These are phyloP conservation scores for Cytospora paraplurivora DNA, from an alignment of 2,329 filamentous ascomycete species.

Conservation along the genomic window DNA sequence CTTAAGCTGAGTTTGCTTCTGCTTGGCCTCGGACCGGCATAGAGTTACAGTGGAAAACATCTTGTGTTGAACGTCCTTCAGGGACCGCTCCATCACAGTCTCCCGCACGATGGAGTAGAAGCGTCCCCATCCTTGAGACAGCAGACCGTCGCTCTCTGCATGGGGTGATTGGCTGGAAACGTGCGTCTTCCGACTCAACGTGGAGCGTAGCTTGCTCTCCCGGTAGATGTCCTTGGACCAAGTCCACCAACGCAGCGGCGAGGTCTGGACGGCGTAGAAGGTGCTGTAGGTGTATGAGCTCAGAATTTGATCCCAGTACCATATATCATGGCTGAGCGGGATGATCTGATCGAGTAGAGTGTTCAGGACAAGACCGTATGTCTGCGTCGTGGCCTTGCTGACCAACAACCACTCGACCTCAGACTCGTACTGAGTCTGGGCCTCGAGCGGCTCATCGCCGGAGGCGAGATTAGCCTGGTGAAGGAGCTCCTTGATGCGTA, in stretches of 20 bases:
- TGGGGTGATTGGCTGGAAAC: slow-evolving; percentile 23
- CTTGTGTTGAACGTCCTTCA: slow-evolving; percentile 69
- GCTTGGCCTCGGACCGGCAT: slow-evolving; percentile 71
- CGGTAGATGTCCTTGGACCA: slow-evolving; percentile 71
- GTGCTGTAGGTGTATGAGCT: slow-evolving; percentile 76
- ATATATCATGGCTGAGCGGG: slow-evolving; percentile 81
- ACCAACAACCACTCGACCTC: slow-evolving; percentile 90
- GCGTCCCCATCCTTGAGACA: slow-evolving; percentile 59
- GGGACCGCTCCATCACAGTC: slow-evolving; percentile 71
- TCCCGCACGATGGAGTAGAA: slow-evolving; percentile 83
- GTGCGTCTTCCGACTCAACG: slow-evolving; percentile 35
- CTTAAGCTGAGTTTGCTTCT: slow-evolving; percentile 71
- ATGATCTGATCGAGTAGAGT: slow-evolving; percentile 81
- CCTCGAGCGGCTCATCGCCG: slow-evolving; percentile 38
- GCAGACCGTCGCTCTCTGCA: slow-evolving; percentile 36
- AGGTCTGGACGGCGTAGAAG: slow-evolving; percentile 84
- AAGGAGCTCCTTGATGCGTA: slow-evolving; percentile 64
- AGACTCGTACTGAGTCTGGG: slow-evolving; percentile 61
- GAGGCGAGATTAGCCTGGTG: slow-evolving; percentile 61
- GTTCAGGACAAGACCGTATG: slow-evolving; percentile 78
- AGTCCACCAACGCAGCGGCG: slow-evolving; percentile 72
- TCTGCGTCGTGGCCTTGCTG: slow-evolving; percentile 89
- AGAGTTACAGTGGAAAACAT: slow-evolving; percentile 79
- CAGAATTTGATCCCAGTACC: slow-evolving; percentile 93
- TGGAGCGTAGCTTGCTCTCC: slow-evolving; percentile 54